A percentile compares a stretch with the other conserved stretches of the same genome.
These are phyloP conservation scores for Fimicolochytrium jonesii DNA, from an alignment of 192 early-diverging fungal genomes.

Conservation along the genomic window DNA sequence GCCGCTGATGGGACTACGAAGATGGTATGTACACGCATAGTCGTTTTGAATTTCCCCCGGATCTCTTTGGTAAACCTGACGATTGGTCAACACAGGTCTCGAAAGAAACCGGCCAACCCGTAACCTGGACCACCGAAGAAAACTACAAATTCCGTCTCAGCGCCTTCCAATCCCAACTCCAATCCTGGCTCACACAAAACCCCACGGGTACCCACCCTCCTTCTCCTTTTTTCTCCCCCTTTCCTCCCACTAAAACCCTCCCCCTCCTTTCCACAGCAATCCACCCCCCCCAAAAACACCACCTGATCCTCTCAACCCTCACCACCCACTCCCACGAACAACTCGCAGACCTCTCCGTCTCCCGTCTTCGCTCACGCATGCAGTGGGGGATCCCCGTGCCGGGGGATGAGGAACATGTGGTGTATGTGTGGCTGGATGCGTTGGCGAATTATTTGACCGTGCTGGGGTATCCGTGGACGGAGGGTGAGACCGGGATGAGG, in stretches of 20 bases:
- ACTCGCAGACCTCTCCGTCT: slow-evolving; percentile 79
- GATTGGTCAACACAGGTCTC: no score
- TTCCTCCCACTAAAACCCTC: no score
- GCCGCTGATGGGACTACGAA: slow-evolving; percentile 47
- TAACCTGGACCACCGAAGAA: slow-evolving; percentile 88
- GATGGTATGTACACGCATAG: slow-evolving; percentile 32
- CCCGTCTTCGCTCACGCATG: slow-evolving; percentile 69
- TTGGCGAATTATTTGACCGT: slow-evolving; percentile 89
- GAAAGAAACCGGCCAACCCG: slow-evolving; percentile 75
- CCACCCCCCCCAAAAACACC: no score
- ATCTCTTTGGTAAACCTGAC: no score
- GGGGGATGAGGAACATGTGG: slow-evolving; percentile 76
- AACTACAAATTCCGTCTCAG: slow-evolving; percentile 91
- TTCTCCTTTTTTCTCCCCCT: no score
- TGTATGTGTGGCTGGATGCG: slow-evolving; percentile 98
- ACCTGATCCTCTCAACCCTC: no score
- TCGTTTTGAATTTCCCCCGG: not conserved
- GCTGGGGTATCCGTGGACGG: slow-evolving; percentile 74
- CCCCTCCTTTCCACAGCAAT: no score
- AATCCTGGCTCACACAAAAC: slow-evolving; percentile 66
- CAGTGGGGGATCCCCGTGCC: slow-evolving; percentile 93
- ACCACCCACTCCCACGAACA: slow-evolving; percentile 13
- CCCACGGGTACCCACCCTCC: slow-evolving; percentile 44
- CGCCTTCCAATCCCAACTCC: slow-evolving; percentile 54
- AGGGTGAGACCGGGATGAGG: not conserved